phyloP scores from a whole-genome alignment of 164 flowering plant species.

The Hamamelis virginiana region DNA sequence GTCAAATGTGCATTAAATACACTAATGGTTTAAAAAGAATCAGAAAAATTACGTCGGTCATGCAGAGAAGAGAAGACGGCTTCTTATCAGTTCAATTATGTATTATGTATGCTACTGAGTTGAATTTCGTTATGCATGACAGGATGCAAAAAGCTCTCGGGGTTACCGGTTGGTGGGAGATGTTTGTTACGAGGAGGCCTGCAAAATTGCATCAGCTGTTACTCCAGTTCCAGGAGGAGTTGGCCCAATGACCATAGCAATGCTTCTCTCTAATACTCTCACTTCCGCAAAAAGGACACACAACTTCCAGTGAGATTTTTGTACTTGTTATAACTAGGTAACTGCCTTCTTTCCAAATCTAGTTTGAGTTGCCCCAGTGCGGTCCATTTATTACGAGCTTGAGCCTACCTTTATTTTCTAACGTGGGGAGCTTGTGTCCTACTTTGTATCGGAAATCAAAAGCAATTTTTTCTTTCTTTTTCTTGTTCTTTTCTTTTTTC shows the following conservation, averaged over 20 bases:
- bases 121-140: constrained; percentile 5
- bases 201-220: constrained; percentile 83
- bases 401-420: neutral
- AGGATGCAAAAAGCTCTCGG: constrained; percentile 72
- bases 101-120: too few species aligned
- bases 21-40: neutral
- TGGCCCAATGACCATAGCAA: constrained; percentile 98
- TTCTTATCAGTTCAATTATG: too few species aligned
- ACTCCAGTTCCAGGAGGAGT: constrained; percentile 99
- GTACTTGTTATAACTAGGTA: neutral
- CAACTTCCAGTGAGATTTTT: constrained; percentile 42
- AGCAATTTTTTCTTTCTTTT: too few species aligned
- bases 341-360: neutral
- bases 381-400: neutral
- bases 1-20: too few species aligned
- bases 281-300: constrained; percentile 63
- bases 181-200: constrained; percentile 85
- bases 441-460: too few species aligned
- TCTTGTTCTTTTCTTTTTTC: too few species aligned
- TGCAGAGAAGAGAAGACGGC: neutral
- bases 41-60: neutral
- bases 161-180: constrained; percentile 94
- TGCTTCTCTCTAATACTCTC: constrained; percentile 93
- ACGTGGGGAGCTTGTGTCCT: too few species aligned
- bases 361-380: neutral